These are phyloP conservation scores for Suillus fuscotomentosus DNA, from an alignment of 768 basidiomycete genomes.

Conservation along the genomic window DNA sequence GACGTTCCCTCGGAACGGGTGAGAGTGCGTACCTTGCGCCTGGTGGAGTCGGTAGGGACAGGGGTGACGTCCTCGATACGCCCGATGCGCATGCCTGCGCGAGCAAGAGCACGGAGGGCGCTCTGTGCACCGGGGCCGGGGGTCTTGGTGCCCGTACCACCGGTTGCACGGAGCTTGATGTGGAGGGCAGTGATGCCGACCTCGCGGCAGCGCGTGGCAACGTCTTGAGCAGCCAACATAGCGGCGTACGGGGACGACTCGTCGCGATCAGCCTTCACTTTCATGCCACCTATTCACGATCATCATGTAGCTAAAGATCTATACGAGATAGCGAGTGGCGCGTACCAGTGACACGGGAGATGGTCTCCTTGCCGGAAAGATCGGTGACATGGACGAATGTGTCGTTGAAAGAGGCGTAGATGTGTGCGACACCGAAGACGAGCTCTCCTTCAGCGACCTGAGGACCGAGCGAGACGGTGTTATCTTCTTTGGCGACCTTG, in stretches of 20 bases:
- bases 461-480: slow-evolving; percentile 89
- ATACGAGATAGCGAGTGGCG: slow-evolving; percentile 8
- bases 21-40: slow-evolving; percentile 75
- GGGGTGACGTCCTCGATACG: slow-evolving; percentile 99
- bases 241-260: slow-evolving; percentile 97
- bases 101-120: slow-evolving; percentile 96
- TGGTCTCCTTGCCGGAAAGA: slow-evolving; percentile 98
- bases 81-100: slow-evolving; percentile 97
- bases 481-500: slow-evolving; percentile 77
- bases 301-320: not conserved
- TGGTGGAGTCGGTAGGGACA: slow-evolving; percentile 94
- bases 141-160: slow-evolving; percentile 98
- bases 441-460: slow-evolving; percentile 95
- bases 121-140: slow-evolving; percentile 98
- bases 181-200: slow-evolving; percentile 98
- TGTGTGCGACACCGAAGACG: slow-evolving; percentile 98
- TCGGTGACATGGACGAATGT: slow-evolving; percentile 99
- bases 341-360: slow-evolving; percentile 95
- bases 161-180: slow-evolving; percentile 98
- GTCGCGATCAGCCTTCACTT: slow-evolving; percentile 99
- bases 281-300: slow-evolving; percentile 80
- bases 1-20: not conserved
- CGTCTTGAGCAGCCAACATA: slow-evolving; percentile 98
- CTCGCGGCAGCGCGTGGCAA: slow-evolving; percentile 94
- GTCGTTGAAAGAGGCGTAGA: slow-evolving; percentile 99